Conservation (phyloP, 2,329 filamentous ascomycete species). For the Fusarium chlamydosporum region DNA sequence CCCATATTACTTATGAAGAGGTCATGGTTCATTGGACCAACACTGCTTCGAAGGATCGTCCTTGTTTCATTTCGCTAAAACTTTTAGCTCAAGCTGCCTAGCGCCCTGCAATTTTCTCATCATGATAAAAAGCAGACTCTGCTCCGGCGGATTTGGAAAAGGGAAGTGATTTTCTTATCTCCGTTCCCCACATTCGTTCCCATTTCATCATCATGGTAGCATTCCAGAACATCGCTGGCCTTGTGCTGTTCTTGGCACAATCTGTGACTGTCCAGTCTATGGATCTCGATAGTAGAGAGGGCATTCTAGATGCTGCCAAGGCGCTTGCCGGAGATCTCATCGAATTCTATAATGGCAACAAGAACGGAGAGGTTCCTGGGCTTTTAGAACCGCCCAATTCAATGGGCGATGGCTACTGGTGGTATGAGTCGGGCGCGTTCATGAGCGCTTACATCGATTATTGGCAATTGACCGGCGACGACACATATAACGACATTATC, state of each 20-base stretch:
- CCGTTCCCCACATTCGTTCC: background rate
- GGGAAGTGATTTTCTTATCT: background rate
- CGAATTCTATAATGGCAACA: conserved; percentile 65
- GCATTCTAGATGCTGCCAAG: conserved; percentile 33
- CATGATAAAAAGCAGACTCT: conserved; percentile 7
- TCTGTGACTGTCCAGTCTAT: conserved; percentile 20
- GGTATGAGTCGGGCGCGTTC: conserved; percentile 79
- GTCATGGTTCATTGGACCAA: background rate
- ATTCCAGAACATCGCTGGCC: background rate
- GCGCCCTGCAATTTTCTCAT: background rate
- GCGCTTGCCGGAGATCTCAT: conserved; percentile 66
- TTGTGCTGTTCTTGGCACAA: conserved; percentile 19
- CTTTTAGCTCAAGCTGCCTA: conserved; percentile 2
- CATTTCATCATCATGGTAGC: conserved; percentile 5
- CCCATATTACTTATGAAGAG: background rate
- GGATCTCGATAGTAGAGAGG: conserved; percentile 19
- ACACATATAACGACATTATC: conserved; percentile 71
- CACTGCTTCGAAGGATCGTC: conserved; percentile 19
- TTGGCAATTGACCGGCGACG: conserved; percentile 76
- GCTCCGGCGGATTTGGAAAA: background rate
- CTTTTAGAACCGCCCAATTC: conserved; percentile 60
- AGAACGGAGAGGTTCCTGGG: conserved; percentile 66
- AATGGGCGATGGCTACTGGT: conserved; percentile 68
- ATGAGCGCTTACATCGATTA: conserved; percentile 79
- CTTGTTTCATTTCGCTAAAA: conserved; percentile 22